Evolutionary conservation across 1,139 yeast species (phyloP), one percentile per base, ranked within the genome.

Genomic region (Geotrichum reessii): DNA sequence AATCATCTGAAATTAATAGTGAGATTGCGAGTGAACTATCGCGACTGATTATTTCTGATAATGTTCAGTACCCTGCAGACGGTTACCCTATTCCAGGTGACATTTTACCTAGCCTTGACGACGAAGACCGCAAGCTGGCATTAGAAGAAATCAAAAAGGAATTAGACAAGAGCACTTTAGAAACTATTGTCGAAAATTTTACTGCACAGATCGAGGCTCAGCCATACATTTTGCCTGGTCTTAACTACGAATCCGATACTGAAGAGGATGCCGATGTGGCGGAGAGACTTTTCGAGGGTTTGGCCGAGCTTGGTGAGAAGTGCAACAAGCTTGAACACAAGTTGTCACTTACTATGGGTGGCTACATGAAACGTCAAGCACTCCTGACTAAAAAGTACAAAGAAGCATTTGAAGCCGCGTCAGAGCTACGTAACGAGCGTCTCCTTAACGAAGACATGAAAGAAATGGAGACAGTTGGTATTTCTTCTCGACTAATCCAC

Each of bases 1-100:
- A 21, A 3, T 42, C 31, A n/a, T 24, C 42, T 12, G 53, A 42
- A 24, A 46, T 52, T 17, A 51, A 50, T n/a, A 24, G 25, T 21
- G 51, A 48, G 21, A 73, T 84, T 0, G 70, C 69, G 9, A 56
- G 62, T 4, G 83, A 81, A 49, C 66, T 80, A 60, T 63, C 69
- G 5, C 65, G 62, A 2, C 68, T 84, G 47, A 71, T 83, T 9
- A 70, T 72, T 50, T 79, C 86, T 0, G 91, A 84, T 65, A 77
- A 74, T 57, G 66, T 74, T 12, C 78, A 75, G 64, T 72, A 62
- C 52, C 72, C 68, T 59, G 63, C 37, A 67, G 72, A 8, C 60
- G 72, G 47, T 53, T 33, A 57, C 24, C 54, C 53, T 14, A 46
- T 46, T 2, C 25, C 46, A 7, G 53, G 53, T 37, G 27, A 19